Base-by-base conservation (phyloP, 441 rosid species). In the Eruca vesicaria region DNA sequence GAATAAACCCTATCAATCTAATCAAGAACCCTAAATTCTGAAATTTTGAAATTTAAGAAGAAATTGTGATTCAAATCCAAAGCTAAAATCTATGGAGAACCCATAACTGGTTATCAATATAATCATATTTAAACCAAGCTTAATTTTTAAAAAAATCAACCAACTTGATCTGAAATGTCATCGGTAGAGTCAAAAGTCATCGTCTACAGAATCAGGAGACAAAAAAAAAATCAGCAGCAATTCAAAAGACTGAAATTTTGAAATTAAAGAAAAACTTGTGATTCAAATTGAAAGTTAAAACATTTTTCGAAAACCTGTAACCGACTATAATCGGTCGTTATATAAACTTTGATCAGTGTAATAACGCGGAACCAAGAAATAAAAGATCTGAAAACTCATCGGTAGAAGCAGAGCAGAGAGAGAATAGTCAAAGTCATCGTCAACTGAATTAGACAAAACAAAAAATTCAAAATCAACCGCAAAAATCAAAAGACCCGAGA, bases 401-500 rank as follows among this genome's bases (percentile, higher is more conserved):
- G 20, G 53, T n/a, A n/a, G n/a, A n/a, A n/a, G n/a, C n/a, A n/a
- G n/a, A n/a, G n/a, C n/a, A n/a, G n/a, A n/a, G 56, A 55, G 45
- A 75, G 57, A 26, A 52, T 14, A 26, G 79, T 62, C 57, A 68
- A 73, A 52, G 2, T 66, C 77, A 50, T 71, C 19, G 18, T 23
- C 67, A 23, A 3, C 9, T 29, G 5, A 59, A 38, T 38, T 11
- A 11, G 19, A 43, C 3, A 16, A n/a, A 29, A 31, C 3, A 63
- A 57, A 23, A 15, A 6, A 23, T 15, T 63, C 72, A 28, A 59
- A 71, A 38, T 60, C 69, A 19, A 48, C 3, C 18, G 3, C 7
- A 23, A 58, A 23, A 58, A 20, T 53, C 43, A 57, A 18, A 36
- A 76, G 21, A 21, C 71, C 0, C 0, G 29, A 66, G 57, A 52